phyloP scores from a whole-genome alignment of 352 stramenopile species.

The Phytopythium montanum region DNA sequence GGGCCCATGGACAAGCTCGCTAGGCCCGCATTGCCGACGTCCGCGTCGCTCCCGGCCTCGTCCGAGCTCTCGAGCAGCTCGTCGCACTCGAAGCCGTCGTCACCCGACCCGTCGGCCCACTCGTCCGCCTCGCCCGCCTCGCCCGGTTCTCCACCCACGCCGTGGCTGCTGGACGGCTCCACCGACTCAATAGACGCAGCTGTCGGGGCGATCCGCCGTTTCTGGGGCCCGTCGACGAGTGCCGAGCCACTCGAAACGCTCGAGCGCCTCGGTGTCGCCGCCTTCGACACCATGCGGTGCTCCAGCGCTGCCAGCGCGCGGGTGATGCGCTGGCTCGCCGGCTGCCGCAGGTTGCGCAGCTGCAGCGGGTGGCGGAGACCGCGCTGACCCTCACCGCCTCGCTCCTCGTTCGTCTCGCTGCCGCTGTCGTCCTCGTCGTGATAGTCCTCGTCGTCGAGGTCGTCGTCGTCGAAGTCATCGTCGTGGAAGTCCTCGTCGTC shows the following conservation, averaged over 20 bases:
- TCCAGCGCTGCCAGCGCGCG: slow-evolving; percentile 63
- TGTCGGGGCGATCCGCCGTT: slow-evolving; percentile 1
- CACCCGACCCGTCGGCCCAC: slow-evolving; percentile 27
- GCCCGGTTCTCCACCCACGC: not conserved
- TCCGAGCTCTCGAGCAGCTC: slow-evolving; percentile 60
- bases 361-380: slow-evolving; percentile 39
- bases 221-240: not conserved
- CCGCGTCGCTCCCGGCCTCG: slow-evolving; percentile 26
- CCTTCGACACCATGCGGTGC: slow-evolving; percentile 57
- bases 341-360: slow-evolving; percentile 45
- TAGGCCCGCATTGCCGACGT: not conserved
- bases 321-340: slow-evolving; percentile 42
- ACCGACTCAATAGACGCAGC: not conserved
- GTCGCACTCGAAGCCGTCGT: slow-evolving; percentile 72
- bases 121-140: slow-evolving; percentile 2
- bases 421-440: not conserved
- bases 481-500: slow-evolving; percentile 61
- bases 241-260: not conserved
- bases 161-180: not conserved
- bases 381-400: slow-evolving; percentile 4
- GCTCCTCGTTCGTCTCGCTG: not conserved
- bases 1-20: not conserved
- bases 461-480: slow-evolving; percentile 21
- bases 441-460: slow-evolving; percentile 16
- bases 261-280: not conserved